Evolutionary conservation across 1,139 yeast species (phyloP).

Genomic region (Hyphopichia fennica): DNA sequence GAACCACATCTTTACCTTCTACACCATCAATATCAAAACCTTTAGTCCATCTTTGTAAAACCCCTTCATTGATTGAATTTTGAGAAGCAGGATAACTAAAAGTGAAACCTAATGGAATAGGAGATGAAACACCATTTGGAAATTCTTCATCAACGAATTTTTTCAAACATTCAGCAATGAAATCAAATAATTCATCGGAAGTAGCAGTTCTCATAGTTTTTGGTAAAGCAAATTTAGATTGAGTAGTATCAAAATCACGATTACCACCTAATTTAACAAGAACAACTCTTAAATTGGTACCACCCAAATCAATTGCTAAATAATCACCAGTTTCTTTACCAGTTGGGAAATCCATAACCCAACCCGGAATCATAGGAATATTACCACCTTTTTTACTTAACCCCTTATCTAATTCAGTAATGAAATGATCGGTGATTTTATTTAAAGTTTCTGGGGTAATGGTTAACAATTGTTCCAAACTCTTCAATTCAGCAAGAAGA

Average conservation of each 20-base stretch:
- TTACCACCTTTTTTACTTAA: slow-evolving; percentile 74
- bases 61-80: slow-evolving; percentile 76
- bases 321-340: slow-evolving; percentile 88
- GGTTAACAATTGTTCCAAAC: slow-evolving; percentile 63
- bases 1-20: slow-evolving; percentile 93
- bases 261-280: slow-evolving; percentile 78
- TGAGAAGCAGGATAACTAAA: slow-evolving; percentile 94
- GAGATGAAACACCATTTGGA: slow-evolving; percentile 55
- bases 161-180: slow-evolving; percentile 79
- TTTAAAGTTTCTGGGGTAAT: slow-evolving; percentile 61
- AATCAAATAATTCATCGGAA: slow-evolving; percentile 76
- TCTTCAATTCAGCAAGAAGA: slow-evolving; percentile 57
- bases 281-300: slow-evolving; percentile 90
- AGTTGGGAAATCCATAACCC: slow-evolving; percentile 93
- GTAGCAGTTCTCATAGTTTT: slow-evolving; percentile 73
- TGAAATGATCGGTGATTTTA: slow-evolving; percentile 62
- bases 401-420: slow-evolving; percentile 74
- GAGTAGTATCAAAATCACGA: slow-evolving; percentile 76
- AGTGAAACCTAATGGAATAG: slow-evolving; percentile 87
- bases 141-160: slow-evolving; percentile 60
- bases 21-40: slow-evolving; percentile 94
- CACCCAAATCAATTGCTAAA: slow-evolving; percentile 93
- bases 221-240: slow-evolving; percentile 80
- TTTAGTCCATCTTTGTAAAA: slow-evolving; percentile 96
- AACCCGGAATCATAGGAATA: slow-evolving; percentile 95